A percentile compares a stretch with the other conserved stretches of the same genome.
Conservation (phyloP, 345 rosid genomes). For the Aurinia saxatilis region DNA sequence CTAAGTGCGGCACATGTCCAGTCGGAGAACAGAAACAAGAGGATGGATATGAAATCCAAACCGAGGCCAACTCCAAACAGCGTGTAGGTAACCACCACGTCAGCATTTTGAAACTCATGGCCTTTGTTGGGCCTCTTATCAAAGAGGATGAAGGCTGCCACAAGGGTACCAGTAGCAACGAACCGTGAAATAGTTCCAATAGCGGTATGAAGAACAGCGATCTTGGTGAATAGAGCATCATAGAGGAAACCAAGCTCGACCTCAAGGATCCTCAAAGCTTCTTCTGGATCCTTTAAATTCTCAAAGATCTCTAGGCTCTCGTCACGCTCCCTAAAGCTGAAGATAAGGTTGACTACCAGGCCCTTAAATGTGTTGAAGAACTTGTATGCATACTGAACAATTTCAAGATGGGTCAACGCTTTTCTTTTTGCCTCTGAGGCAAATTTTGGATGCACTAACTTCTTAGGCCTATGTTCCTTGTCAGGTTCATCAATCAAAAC, state of each 20-base stretch:
- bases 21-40: constrained; percentile 46
- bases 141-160: constrained; percentile 33
- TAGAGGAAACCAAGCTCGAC: constrained; percentile 58
- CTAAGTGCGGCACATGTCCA: constrained; percentile 35
- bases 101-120: constrained; percentile 1
- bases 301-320: constrained; percentile 39
- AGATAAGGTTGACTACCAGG: constrained; percentile 46
- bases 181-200: constrained; percentile 23
- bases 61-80: constrained; percentile 40
- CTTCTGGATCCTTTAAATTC: not conserved
- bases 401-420: constrained; percentile 4
- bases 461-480: constrained; percentile 18
- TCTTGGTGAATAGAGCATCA: constrained; percentile 52
- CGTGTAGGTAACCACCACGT: constrained; percentile 40
- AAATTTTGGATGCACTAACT: constrained; percentile 8
- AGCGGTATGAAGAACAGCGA: constrained; percentile 29
- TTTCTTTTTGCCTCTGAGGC: not conserved
- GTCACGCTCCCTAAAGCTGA: constrained; percentile 41
- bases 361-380: constrained; percentile 44
- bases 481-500: constrained; percentile 39
- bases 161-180: constrained; percentile 17
- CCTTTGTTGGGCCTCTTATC: constrained; percentile 18
- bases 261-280: constrained; percentile 45
- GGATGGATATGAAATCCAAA: constrained; percentile 33
- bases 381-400: constrained; percentile 27